Evolutionary conservation across 805 yeast species (phyloP).

Genomic region (Yamadazyma scolyti): DNA sequence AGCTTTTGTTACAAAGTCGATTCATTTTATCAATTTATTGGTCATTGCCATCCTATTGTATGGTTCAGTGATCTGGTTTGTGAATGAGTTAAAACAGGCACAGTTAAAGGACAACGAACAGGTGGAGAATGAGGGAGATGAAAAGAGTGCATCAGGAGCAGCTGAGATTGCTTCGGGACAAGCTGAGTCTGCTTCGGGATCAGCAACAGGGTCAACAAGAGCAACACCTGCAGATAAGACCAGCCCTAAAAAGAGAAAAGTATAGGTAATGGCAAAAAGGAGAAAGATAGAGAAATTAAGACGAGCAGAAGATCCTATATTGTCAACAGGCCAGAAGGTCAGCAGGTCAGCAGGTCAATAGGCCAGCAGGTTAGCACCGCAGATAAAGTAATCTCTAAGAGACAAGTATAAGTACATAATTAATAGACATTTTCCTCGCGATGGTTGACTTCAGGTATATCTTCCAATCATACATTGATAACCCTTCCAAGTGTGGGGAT

Average conservation of each 20-base stretch:
- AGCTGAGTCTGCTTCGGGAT: not conserved
- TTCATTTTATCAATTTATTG: slow-evolving; percentile 60
- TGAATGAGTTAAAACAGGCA: slow-evolving; percentile 55
- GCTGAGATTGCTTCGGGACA: not conserved
- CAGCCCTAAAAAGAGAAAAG: slow-evolving; percentile 17
- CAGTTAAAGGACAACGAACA: slow-evolving; percentile 44
- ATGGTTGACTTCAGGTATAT: slow-evolving; percentile 19
- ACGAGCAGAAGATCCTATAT: not conserved
- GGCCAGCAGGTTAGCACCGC: too few relatives aligned
- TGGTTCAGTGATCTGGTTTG: slow-evolving; percentile 85
- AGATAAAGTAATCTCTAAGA: too few relatives aligned
- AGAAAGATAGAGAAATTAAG: slow-evolving; percentile 1
- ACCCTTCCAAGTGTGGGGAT: slow-evolving; percentile 38
- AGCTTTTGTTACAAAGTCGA: slow-evolving; percentile 56
- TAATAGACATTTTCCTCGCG: not conserved
- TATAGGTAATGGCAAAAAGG: slow-evolving; percentile 6
- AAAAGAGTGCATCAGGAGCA: slow-evolving; percentile 2
- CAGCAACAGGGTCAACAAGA: slow-evolving; percentile 1
- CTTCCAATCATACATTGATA: slow-evolving; percentile 44
- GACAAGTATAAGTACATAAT: not conserved
- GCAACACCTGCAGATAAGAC: slow-evolving; percentile 2
- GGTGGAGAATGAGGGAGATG: slow-evolving; percentile 16
- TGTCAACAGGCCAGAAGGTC: too few relatives aligned
- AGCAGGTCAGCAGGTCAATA: too few relatives aligned
- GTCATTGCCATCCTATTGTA: slow-evolving; percentile 65